phyloP scores from a whole-genome alignment of 371 early-diverging fungal genomes.

The Saksenaea oblongispora region DNA sequence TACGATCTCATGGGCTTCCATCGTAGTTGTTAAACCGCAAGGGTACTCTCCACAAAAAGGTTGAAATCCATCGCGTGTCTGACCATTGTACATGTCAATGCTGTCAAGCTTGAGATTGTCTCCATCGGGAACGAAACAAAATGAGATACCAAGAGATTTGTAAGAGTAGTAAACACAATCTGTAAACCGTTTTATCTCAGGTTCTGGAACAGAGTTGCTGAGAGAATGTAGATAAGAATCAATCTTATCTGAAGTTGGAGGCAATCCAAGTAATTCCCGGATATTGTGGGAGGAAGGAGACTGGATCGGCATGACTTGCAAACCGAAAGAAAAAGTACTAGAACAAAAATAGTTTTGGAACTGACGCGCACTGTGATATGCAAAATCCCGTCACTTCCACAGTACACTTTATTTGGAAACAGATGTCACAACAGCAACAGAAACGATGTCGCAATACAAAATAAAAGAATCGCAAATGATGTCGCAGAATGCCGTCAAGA shows the following conservation, averaged over 20 bases:
- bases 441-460: too few species aligned
- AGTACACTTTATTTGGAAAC: too few species aligned
- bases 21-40: slow-evolving; percentile 22
- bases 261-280: background rate
- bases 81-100: slow-evolving; percentile 46
- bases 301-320: background rate
- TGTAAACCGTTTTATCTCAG: slow-evolving; percentile 18
- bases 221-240: background rate
- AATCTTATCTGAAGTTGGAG: background rate
- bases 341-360: background rate
- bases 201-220: background rate
- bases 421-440: too few species aligned
- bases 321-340: background rate
- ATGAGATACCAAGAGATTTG: slow-evolving; percentile 39
- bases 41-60: slow-evolving; percentile 27
- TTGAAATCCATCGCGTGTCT: slow-evolving; percentile 40
- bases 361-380: background rate
- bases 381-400: too few species aligned
- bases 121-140: slow-evolving; percentile 30
- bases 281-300: background rate
- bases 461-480: too few species aligned
- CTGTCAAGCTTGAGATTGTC: slow-evolving; percentile 26
- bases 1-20: slow-evolving; percentile 49
- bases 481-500: too few species aligned
- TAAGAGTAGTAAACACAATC: slow-evolving; percentile 44